phyloP scores from a whole-genome alignment of 352 stramenopile genomes.

The Aphanomyces invadans region DNA sequence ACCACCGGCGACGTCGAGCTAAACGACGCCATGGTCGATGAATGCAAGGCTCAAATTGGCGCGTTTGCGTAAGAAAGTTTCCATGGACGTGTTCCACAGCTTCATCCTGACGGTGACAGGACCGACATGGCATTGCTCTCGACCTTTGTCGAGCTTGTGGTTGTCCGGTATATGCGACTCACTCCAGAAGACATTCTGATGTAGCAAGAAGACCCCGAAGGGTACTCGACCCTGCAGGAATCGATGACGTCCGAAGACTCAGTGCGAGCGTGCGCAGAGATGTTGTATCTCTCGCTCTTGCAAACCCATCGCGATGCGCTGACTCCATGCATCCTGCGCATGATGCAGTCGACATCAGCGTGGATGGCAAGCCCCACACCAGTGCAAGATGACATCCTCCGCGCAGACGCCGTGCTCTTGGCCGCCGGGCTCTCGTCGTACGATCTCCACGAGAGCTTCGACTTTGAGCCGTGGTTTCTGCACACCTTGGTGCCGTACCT shows the following conservation, averaged over 20 bases:
- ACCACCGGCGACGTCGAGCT: conserved; percentile 61
- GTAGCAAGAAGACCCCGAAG: conserved; percentile 63
- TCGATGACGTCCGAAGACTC: conserved; percentile 72
- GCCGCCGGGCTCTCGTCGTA: conserved; percentile 76
- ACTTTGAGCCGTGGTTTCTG: conserved; percentile 83
- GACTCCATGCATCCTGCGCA: conserved; percentile 57
- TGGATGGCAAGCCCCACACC: conserved; percentile 34
- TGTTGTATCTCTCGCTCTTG: conserved; percentile 74
- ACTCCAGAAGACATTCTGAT: conserved; percentile 49
- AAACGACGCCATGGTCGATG: conserved; percentile 66
- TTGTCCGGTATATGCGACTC: conserved; percentile 73
- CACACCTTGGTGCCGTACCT: conserved; percentile 65
- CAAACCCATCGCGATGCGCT: conserved; percentile 62
- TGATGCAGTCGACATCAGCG: conserved; percentile 44
- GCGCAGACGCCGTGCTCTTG: conserved; percentile 72
- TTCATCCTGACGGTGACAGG: background rate
- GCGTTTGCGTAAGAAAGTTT: conserved; percentile 16
- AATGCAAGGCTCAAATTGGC: conserved; percentile 28
- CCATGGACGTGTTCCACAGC: background rate
- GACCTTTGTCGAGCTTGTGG: conserved; percentile 51
- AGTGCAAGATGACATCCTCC: conserved; percentile 32
- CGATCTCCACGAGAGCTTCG: conserved; percentile 79
- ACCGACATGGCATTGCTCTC: conserved; percentile 39
- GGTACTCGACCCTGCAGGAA: conserved; percentile 54
- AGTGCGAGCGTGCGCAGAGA: conserved; percentile 70